Percentiles rank a stretch among this genome's conserved stretches.
Evolutionary conservation across 352 stramenopile species (phyloP).

Genomic region (Globisporangium viniferum): DNA sequence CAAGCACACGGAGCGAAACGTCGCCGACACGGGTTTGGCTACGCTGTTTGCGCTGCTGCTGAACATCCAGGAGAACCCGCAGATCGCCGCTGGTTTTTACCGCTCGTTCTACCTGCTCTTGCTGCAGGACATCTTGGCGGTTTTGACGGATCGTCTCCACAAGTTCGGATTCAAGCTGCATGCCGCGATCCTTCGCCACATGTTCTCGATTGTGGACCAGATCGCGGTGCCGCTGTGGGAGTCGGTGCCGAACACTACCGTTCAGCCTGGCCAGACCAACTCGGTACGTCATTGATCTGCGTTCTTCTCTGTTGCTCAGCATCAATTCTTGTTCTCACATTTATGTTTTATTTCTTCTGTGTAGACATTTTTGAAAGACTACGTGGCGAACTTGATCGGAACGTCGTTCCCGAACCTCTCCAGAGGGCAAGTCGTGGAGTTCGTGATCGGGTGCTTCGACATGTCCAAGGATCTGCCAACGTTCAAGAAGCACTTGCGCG

Average conservation of each 20-base stretch:
- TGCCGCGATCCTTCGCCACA: conserved; percentile 95
- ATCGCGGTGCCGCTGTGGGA: conserved; percentile 96
- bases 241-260: conserved; percentile 68
- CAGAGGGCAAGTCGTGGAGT: conserved; percentile 92
- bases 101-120: conserved; percentile 95
- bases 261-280: conserved; percentile 74
- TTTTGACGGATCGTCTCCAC: conserved; percentile 98
- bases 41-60: conserved; percentile 96
- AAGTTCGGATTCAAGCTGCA: conserved; percentile 99
- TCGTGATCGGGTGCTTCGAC: conserved; percentile 98
- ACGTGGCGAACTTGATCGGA: conserved; percentile 96
- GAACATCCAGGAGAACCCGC: conserved; percentile 94
- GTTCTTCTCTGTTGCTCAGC: background rate
- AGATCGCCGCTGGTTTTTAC: conserved; percentile 97
- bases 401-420: conserved; percentile 97
- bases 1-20: conserved; percentile 99
- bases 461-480: conserved; percentile 95
- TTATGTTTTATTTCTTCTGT: background rate
- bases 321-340: background rate
- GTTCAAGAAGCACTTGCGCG: conserved; percentile 98
- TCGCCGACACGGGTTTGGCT: conserved; percentile 96
- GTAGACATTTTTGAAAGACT: conserved; percentile 93
- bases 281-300: conserved; percentile 38
- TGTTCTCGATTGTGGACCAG: conserved; percentile 97
- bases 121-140: conserved; percentile 94